phyloP scores from a whole-genome alignment of 495 filamentous ascomycete species.

The Talaromyces stipitatus region DNA sequence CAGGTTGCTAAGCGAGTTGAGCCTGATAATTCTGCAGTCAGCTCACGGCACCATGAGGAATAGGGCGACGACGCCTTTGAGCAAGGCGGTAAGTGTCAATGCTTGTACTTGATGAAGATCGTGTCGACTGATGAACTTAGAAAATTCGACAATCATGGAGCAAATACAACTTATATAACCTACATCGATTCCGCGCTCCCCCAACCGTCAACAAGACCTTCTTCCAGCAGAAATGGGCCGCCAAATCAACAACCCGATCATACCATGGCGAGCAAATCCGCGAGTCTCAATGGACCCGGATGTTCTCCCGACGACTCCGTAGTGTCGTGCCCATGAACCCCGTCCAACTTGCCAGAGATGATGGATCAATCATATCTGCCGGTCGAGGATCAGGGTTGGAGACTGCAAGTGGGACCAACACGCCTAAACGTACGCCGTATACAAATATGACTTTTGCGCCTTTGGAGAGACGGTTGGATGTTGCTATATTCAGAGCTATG shows the following conservation, averaged over 20 bases:
- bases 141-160: constrained; percentile 96
- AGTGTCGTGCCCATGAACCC: constrained; percentile 82
- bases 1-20: not conserved
- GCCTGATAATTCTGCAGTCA: not conserved
- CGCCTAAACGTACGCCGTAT: constrained; percentile 55
- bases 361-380: constrained; percentile 72
- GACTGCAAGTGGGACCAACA: constrained; percentile 2
- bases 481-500: constrained; percentile 82
- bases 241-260: constrained; percentile 71
- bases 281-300: constrained; percentile 83
- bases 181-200: constrained; percentile 44
- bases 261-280: constrained; percentile 94
- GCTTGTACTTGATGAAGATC: not conserved
- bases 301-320: constrained; percentile 72
- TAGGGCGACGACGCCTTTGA: constrained; percentile 37
- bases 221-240: constrained; percentile 97
- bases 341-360: constrained; percentile 60
- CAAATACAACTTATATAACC: constrained; percentile 93
- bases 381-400: constrained; percentile 73
- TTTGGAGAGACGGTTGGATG: constrained; percentile 82
- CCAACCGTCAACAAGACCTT: constrained; percentile 49
- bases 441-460: constrained; percentile 91
- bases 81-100: constrained; percentile 29
- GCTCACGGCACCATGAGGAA: constrained; percentile 33
- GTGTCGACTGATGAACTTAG: constrained; percentile 31